A percentile compares a stretch with the other conserved stretches of the same genome.
Evolutionary conservation across 768 basidiomycete genomes (phyloP).

Genomic region (Sarcodon sp.): DNA sequence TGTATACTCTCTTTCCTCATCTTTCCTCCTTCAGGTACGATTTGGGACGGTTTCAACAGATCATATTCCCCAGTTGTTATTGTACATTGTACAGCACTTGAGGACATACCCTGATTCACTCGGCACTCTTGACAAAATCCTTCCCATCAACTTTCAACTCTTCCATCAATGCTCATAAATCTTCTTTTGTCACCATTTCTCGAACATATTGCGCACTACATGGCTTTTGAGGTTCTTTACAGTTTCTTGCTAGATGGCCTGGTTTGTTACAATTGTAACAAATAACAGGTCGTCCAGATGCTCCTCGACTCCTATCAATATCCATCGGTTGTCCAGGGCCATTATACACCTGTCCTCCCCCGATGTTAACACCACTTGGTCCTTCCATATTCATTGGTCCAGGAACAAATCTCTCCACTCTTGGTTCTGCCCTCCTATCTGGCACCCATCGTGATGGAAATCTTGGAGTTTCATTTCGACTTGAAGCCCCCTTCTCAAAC

Average conservation of each 20-base stretch:
- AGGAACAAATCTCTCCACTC: too few relatives aligned
- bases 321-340: constrained; percentile 11
- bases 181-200: background rate
- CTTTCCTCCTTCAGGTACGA: too few relatives aligned
- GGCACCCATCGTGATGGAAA: background rate
- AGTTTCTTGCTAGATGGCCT: constrained; percentile 3
- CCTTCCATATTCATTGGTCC: too few relatives aligned
- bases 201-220: background rate
- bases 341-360: background rate
- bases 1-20: too few relatives aligned
- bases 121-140: too few relatives aligned
- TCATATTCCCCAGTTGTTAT: too few relatives aligned
- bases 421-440: constrained; percentile 1
- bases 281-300: constrained; percentile 4
- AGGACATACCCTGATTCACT: too few relatives aligned
- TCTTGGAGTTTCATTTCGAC: background rate
- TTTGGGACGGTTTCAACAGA: too few relatives aligned
- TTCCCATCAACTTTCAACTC: too few relatives aligned
- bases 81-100: too few relatives aligned
- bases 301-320: constrained; percentile 3
- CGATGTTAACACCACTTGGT: too few relatives aligned
- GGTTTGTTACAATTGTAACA: background rate
- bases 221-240: constrained; percentile 1
- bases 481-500: background rate
- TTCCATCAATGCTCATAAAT: background rate